Conservation (phyloP, 1,139 yeast genomes). For the Magnusiomyces sp. region DNA sequence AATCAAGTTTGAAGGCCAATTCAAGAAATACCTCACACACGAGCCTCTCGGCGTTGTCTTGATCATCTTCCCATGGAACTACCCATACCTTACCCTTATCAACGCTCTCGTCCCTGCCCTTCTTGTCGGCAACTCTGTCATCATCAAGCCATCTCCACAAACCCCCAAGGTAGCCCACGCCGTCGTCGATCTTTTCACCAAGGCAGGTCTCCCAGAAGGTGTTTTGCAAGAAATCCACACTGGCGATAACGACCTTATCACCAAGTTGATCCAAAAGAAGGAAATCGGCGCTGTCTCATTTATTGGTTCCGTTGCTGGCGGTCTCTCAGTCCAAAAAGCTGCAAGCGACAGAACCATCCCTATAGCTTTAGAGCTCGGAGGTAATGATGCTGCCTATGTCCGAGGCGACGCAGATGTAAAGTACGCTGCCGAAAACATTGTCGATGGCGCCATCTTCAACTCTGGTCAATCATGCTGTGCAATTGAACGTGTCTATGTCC, state of each 20-base stretch:
- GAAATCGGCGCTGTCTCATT: constrained; percentile 68
- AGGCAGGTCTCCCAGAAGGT: constrained; percentile 78
- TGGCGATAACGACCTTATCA: constrained; percentile 56
- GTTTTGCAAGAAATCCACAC: constrained; percentile 57
- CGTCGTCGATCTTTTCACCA: constrained; percentile 49
- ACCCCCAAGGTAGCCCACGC: constrained; percentile 74
- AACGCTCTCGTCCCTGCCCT: constrained; percentile 82
- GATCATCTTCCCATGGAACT: constrained; percentile 83
- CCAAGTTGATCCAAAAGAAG: constrained; percentile 45
- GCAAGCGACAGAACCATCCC: constrained; percentile 65
- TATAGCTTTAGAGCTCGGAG: constrained; percentile 86
- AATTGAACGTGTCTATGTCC: constrained; percentile 74
- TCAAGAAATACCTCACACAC: constrained; percentile 41
- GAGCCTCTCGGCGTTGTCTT: constrained; percentile 78
- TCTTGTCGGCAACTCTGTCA: constrained; percentile 75
- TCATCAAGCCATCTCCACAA: constrained; percentile 73
- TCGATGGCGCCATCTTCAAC: constrained; percentile 74
- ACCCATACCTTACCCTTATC: constrained; percentile 70
- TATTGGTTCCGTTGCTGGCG: constrained; percentile 82
- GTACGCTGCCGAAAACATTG: constrained; percentile 73
- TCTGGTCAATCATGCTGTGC: constrained; percentile 91
- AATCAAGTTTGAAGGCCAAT: constrained; percentile 18
- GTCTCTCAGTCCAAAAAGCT: constrained; percentile 64
- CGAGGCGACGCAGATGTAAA: constrained; percentile 52
- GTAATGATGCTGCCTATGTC: constrained; percentile 68